Percentiles rank a stretch among this genome's conserved stretches.
Evolutionary conservation across 176 grass and related monocot species (phyloP).

Genomic region (Coix lacrymajobi): DNA sequence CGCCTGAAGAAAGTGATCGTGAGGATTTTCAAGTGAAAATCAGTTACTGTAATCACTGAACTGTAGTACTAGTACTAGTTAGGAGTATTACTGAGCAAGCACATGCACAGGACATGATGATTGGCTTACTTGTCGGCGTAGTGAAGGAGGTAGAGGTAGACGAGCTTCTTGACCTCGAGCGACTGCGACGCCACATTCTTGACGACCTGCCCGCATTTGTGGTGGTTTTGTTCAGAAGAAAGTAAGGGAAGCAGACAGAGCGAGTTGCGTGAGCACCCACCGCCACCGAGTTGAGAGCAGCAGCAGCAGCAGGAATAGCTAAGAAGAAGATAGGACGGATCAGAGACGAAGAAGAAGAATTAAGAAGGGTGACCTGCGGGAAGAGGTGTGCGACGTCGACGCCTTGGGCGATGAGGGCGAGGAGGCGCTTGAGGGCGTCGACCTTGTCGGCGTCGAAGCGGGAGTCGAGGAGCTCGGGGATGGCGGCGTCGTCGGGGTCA

Average conservation of each 20-base stretch:
- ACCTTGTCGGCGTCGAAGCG: slow-evolving; percentile 83
- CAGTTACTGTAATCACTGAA: not conserved
- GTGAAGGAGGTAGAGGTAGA: slow-evolving; percentile 94
- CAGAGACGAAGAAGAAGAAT: not conserved
- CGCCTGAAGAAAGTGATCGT: slow-evolving; percentile 39
- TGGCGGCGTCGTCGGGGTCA: slow-evolving; percentile 84
- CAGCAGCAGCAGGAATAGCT: not conserved
- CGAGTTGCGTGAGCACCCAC: not conserved
- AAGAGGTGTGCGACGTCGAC: slow-evolving; percentile 80
- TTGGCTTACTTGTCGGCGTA: slow-evolving; percentile 84
- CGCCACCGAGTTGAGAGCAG: not conserved
- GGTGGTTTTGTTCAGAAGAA: not conserved
- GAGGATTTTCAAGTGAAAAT: not conserved
- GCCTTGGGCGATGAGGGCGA: slow-evolving; percentile 83
- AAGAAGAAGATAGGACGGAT: not conserved
- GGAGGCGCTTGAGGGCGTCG: slow-evolving; percentile 88
- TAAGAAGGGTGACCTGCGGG: slow-evolving; percentile 42
- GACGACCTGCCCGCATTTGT: slow-evolving; percentile 48
- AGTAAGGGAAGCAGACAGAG: not conserved
- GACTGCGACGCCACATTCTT: slow-evolving; percentile 91
- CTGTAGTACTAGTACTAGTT: not conserved
- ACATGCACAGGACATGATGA: not conserved
- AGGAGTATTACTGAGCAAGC: not conserved
- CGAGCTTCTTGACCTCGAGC: slow-evolving; percentile 94
- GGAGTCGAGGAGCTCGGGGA: slow-evolving; percentile 76